A percentile compares a stretch with the other conserved stretches of the same genome.
Evolutionary conservation across 352 stramenopile species (phyloP).

Genomic region (Pythium folliculosum): DNA sequence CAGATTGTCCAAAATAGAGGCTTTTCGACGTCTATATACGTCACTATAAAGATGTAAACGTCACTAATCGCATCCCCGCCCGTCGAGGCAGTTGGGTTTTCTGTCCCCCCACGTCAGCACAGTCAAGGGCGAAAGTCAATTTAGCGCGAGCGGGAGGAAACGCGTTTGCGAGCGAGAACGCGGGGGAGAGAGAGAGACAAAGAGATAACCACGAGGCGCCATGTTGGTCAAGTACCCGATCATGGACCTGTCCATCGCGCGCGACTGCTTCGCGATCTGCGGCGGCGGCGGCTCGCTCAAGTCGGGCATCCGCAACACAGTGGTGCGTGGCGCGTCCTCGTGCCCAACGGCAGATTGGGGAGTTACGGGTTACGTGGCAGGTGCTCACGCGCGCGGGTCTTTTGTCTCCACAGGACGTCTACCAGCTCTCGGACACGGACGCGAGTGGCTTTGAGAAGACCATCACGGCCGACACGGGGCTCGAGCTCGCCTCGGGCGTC

Average conservation of each 20-base stretch:
- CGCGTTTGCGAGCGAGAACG: too few species aligned
- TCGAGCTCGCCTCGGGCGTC: conserved; percentile 71
- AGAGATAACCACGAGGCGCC: conserved; percentile 7
- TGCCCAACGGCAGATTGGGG: too few species aligned
- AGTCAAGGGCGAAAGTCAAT: not conserved
- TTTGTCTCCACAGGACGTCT: conserved; percentile 54
- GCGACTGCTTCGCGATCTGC: conserved; percentile 76
- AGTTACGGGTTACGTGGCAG: too few species aligned
- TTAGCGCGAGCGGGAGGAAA: too few species aligned
- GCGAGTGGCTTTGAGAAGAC: conserved; percentile 66
- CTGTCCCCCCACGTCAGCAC: conserved; percentile 18
- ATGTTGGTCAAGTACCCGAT: conserved; percentile 88
- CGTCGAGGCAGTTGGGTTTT: conserved; percentile 9
- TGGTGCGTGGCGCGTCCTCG: conserved; percentile 39
- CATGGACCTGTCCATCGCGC: conserved; percentile 78
- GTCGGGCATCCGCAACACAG: conserved; percentile 86
- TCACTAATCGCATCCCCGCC: too few species aligned
- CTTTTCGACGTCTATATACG: conserved; percentile 14
- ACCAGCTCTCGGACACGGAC: conserved; percentile 64
- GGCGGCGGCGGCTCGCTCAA: conserved; percentile 80
- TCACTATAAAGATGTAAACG: not conserved
- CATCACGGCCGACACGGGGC: conserved; percentile 70
- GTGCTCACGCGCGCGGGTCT: too few species aligned
- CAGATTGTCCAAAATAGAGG: not conserved
- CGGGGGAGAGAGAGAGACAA: conserved; percentile 2